These are phyloP conservation scores for Fusarium sp. DNA, from an alignment of 2,329 filamentous ascomycete genomes.

Conservation along the genomic window DNA sequence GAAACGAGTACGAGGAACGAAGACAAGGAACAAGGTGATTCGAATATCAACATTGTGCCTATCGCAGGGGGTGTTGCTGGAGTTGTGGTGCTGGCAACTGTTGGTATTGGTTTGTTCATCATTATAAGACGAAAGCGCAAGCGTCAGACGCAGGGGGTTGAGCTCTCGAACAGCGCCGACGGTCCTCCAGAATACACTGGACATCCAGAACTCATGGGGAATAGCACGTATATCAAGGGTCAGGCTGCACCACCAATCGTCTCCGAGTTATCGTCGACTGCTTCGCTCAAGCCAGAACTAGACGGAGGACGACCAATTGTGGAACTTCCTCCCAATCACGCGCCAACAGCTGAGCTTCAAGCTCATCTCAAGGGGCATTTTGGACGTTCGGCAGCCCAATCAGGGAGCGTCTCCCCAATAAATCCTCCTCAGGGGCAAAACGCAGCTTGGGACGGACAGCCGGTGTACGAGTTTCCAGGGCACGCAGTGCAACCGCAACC, in stretches of 20 bases:
- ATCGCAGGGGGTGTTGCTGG: constrained; percentile 49
- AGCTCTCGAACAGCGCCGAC: constrained; percentile 28
- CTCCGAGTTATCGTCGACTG: constrained; percentile 38
- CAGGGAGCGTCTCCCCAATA: constrained; percentile 19
- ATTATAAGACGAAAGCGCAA: constrained; percentile 51
- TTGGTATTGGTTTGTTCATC: constrained; percentile 47
- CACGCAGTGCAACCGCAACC: too few relatives aligned
- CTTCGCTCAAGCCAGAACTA: constrained; percentile 37
- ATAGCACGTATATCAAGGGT: constrained; percentile 18
- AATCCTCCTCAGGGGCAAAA: constrained; percentile 36
- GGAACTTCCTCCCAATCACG: constrained; percentile 40
- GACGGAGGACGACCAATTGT: constrained; percentile 35
- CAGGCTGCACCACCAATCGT: constrained; percentile 17
- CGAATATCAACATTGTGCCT: constrained; percentile 42
- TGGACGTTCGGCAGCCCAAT: constrained; percentile 33
- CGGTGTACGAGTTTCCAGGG: not conserved
- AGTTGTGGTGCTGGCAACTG: constrained; percentile 38
- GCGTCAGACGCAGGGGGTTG: constrained; percentile 35
- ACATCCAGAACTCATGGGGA: constrained; percentile 48
- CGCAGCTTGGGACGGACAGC: constrained; percentile 19
- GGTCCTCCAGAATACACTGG: constrained; percentile 41
- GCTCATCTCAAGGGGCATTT: constrained; percentile 33
- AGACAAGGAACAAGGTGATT: constrained; percentile 11
- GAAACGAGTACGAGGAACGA: not conserved
- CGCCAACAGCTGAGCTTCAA: constrained; percentile 43